These are phyloP conservation scores for Fusarium siculi DNA, from an alignment of 2,329 filamentous ascomycete species.

Conservation along the genomic window DNA sequence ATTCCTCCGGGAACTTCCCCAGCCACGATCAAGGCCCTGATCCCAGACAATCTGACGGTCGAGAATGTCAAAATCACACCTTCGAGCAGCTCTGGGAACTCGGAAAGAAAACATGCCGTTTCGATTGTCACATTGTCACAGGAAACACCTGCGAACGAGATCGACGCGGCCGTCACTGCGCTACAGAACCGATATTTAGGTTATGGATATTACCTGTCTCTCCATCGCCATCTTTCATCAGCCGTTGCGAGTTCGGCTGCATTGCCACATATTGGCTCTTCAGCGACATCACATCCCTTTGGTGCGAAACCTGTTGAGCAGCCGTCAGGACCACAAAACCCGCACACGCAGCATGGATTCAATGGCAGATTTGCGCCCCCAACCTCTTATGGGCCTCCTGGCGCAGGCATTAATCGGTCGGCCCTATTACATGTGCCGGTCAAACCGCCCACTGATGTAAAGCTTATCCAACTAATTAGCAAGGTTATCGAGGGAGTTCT, in stretches of 20 bases:
- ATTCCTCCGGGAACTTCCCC: constrained; percentile 70
- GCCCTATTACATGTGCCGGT: constrained; percentile 75
- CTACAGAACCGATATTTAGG: constrained; percentile 88
- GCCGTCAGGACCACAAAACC: constrained; percentile 47
- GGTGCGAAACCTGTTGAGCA: constrained; percentile 76
- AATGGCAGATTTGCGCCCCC: constrained; percentile 80
- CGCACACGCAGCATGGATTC: constrained; percentile 57
- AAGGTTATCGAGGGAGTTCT: constrained; percentile 85
- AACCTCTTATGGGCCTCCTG: constrained; percentile 67
- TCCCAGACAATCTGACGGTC: constrained; percentile 70
- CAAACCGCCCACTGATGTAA: constrained; percentile 79
- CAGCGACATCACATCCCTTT: constrained; percentile 73
- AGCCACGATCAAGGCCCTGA: constrained; percentile 67
- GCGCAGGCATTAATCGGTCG: constrained; percentile 56
- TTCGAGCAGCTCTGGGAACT: constrained; percentile 59
- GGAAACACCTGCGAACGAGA: constrained; percentile 84
- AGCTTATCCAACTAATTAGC: constrained; percentile 85
- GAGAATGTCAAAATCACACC: constrained; percentile 79
- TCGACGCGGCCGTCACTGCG: constrained; percentile 80
- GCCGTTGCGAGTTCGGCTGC: constrained; percentile 63
- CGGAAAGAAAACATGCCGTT: constrained; percentile 76
- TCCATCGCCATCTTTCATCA: constrained; percentile 86
- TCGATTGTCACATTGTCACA: constrained; percentile 85
- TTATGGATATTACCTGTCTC: constrained; percentile 81
- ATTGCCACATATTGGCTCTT: constrained; percentile 45